Conservation (phyloP, 331 rosid species). For the Malus hybrid region DNA sequence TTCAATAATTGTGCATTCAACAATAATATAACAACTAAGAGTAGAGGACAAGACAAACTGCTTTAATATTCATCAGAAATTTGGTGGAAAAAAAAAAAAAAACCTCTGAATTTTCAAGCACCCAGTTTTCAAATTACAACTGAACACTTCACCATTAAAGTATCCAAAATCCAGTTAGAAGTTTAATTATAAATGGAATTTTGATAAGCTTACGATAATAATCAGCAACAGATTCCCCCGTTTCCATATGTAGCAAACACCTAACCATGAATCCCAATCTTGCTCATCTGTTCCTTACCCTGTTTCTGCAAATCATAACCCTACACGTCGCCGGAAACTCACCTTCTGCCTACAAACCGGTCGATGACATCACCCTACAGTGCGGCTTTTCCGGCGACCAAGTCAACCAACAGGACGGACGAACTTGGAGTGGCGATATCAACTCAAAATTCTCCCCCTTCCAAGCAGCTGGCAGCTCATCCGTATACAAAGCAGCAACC, state of each 20-base stretch:
- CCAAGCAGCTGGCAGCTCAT: background rate
- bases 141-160: too few species aligned
- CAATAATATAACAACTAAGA: too few species aligned
- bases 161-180: too few species aligned
- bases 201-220: too few species aligned
- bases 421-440: conserved; percentile 16
- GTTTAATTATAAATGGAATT: too few species aligned
- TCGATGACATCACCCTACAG: background rate
- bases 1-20: too few species aligned
- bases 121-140: too few species aligned
- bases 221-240: background rate
- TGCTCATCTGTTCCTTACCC: background rate
- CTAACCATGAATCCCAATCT: background rate
- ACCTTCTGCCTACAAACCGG: background rate
- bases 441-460: conserved; percentile 10
- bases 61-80: too few species aligned
- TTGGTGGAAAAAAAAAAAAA: too few species aligned
- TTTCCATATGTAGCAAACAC: background rate
- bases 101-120: too few species aligned
- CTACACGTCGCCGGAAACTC: background rate
- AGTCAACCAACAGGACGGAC: background rate
- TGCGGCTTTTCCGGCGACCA: background rate
- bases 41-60: too few species aligned
- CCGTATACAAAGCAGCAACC: background rate
- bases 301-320: background rate